A percentile compares a stretch with the other conserved stretches of the same genome.
These are phyloP conservation scores for Ceratocystis ficicola DNA, from an alignment of 2,329 filamentous ascomycete genomes.

Conservation along the genomic window DNA sequence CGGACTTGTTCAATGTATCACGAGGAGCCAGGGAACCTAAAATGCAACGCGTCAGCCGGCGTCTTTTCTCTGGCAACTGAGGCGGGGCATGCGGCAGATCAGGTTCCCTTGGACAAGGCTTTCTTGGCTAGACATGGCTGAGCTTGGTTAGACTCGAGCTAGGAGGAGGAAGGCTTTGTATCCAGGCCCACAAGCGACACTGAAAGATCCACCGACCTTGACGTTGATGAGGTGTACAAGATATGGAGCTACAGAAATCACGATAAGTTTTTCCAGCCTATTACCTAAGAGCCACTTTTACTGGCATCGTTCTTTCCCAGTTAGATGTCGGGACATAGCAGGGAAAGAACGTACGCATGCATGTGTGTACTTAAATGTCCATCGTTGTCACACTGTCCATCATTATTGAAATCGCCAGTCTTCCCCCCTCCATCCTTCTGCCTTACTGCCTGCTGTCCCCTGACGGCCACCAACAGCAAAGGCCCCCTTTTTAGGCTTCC, in stretches of 20 bases:
- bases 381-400: no score
- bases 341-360: no score
- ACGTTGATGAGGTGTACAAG: no score
- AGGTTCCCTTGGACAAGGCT: background rate
- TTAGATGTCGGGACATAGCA: no score
- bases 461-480: background rate
- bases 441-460: background rate
- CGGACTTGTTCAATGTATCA: background rate
- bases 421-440: background rate
- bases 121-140: background rate
- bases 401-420: no score
- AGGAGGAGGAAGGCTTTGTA: no score
- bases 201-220: no score
- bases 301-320: no score
- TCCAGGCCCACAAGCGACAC: no score
- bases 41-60: conserved; percentile 5
- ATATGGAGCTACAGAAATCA: no score
- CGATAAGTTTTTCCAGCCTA: background rate
- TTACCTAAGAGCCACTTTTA: background rate
- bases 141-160: no score
- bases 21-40: background rate
- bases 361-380: no score
- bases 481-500: background rate
- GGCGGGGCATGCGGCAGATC: background rate
- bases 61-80: background rate